phyloP scores from a whole-genome alignment of 306 rosid genomes.

The Cicer arietinum region DNA sequence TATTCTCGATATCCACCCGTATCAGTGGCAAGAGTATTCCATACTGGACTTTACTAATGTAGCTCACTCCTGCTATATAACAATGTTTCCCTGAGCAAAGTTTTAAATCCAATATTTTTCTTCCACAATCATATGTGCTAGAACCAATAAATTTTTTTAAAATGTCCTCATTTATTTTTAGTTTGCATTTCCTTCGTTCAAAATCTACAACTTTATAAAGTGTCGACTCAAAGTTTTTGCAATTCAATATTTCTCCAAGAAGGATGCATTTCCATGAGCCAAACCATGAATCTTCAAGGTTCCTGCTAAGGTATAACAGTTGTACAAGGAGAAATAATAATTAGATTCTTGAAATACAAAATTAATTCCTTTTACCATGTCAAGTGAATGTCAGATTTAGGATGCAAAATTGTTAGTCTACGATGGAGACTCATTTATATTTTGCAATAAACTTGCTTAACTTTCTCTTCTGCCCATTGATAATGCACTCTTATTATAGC shows the following conservation, averaged over 20 bases:
- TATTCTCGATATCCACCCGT: not conserved
- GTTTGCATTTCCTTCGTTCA: conserved; percentile 64
- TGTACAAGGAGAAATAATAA: conserved; percentile 13
- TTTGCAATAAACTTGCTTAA: too few species aligned
- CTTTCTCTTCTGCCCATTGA: too few species aligned
- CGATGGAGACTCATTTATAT: too few species aligned
- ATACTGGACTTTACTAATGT: conserved; percentile 44
- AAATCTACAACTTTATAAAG: conserved; percentile 25
- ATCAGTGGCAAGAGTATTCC: conserved; percentile 18
- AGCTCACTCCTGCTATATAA: conserved; percentile 57
- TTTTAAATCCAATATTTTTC: conserved; percentile 47
- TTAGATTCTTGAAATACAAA: conserved; percentile 20
- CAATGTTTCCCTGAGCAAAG: conserved; percentile 62
- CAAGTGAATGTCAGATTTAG: not conserved
- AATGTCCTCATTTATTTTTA: conserved; percentile 68
- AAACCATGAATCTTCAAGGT: conserved; percentile 76
- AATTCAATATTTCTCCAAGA: conserved; percentile 62
- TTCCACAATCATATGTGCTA: conserved; percentile 42
- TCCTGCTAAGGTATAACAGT: conserved; percentile 54
- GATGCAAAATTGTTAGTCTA: too few species aligned
- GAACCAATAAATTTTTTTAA: conserved; percentile 58
- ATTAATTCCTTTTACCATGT: conserved; percentile 8
- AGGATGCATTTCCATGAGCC: conserved; percentile 81
- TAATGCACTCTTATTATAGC: too few species aligned
- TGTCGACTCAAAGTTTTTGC: conserved; percentile 56